Percentiles rank a stretch among this genome's conserved stretches.
phyloP scores from a whole-genome alignment of 176 grass and related monocot genomes.

The barley (Hordeum vulgare) region MorexV3_pseudomolecules_assembly NC_058524.1:48872924-48873423 shows the following conservation, averaged over 20 bases:
- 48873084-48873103: not conserved
- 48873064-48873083: conserved; percentile 13
- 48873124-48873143: not conserved
- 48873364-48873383: conserved; percentile 8
- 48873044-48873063: not conserved
- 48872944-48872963: not conserved
- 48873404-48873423: conserved; percentile 26
- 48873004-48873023: not conserved
- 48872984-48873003: not conserved
- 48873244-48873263: conserved; percentile 77
- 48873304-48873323: not conserved
- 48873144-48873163: conserved; percentile 17
- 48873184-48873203: conserved; percentile 90
- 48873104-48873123: not conserved
- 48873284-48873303: conserved; percentile 28
- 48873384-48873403: conserved; percentile 26
- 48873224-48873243: conserved; percentile 92
- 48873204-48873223: conserved; percentile 82
- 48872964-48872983: not conserved
- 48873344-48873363: conserved; percentile 20
- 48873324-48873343: conserved; percentile 22
- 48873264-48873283: conserved; percentile 19
- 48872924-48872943: not conserved
- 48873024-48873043: not conserved
- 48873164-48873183: conserved; percentile 88